Evolutionary conservation across 257 asterid genomes (phyloP).

Genomic region (Cynanchum wilfordii): DNA sequence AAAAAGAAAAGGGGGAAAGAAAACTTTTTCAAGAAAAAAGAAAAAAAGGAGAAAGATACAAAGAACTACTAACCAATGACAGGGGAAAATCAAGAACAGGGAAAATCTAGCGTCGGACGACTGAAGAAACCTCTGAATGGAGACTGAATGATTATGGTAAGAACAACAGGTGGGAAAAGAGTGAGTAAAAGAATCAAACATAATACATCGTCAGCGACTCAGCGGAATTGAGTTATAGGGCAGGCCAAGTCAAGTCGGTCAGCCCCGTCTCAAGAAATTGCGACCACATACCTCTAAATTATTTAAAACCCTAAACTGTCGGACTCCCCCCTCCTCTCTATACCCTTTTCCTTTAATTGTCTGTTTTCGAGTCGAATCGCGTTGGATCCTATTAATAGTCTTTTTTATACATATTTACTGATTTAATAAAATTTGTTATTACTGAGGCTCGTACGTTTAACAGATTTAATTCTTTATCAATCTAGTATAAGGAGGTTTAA

Average conservation of each 20-base stretch:
- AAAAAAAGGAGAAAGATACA: background rate
- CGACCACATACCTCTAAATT: background rate
- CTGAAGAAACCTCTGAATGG: background rate
- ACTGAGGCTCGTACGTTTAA: too few species aligned
- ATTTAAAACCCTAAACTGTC: background rate
- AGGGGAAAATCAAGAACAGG: background rate
- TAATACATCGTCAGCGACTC: background rate
- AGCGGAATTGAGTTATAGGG: background rate
- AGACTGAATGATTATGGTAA: background rate
- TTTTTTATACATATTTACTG: too few species aligned
- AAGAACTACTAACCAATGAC: background rate
- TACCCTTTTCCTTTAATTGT: too few species aligned
- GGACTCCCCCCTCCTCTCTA: background rate
- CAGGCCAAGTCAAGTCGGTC: background rate
- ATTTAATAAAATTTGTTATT: too few species aligned
- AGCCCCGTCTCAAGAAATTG: background rate
- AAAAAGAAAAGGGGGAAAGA: too few species aligned
- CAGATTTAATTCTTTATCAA: too few species aligned
- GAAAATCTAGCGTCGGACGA: background rate
- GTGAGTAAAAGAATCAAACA: background rate
- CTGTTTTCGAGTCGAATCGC: too few species aligned
- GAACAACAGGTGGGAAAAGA: background rate
- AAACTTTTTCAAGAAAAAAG: too few species aligned
- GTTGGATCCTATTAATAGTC: too few species aligned
- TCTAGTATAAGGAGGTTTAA: too few species aligned